Evolutionary conservation across 2,329 filamentous ascomycete species (phyloP).

Genomic region (Dactylellina haptotyla): DNA sequence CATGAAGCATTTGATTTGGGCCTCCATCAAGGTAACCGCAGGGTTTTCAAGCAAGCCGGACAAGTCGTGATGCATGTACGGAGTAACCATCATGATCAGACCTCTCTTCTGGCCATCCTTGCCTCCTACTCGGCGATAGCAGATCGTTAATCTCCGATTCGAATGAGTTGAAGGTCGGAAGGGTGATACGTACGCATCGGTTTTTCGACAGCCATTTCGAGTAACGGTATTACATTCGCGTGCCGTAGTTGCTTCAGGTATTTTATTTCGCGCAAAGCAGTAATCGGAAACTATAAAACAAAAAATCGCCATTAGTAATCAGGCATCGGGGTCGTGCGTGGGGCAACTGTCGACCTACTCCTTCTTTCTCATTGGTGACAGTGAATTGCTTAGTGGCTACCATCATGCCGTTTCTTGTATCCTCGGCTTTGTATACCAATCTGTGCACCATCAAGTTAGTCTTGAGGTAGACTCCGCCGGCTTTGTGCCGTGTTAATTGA

Average conservation of each 20-base stretch:
- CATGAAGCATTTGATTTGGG: slow-evolving; percentile 98
- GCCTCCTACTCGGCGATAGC: slow-evolving; percentile 62
- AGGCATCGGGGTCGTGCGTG: background rate
- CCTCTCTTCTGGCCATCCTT: slow-evolving; percentile 76
- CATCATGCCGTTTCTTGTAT: slow-evolving; percentile 69
- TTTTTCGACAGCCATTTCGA: slow-evolving; percentile 95
- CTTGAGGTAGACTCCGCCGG: background rate
- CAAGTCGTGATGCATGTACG: slow-evolving; percentile 99
- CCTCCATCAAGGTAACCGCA: slow-evolving; percentile 82
- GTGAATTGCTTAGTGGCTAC: slow-evolving; percentile 98
- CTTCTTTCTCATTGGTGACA: slow-evolving; percentile 99
- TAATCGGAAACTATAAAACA: slow-evolving; percentile 86
- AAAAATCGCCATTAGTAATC: slow-evolving; percentile 51
- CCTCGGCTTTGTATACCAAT: slow-evolving; percentile 47
- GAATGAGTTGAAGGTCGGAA: background rate
- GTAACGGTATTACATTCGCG: slow-evolving; percentile 82
- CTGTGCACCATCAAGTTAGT: slow-evolving; percentile 20
- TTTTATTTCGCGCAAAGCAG: slow-evolving; percentile 95
- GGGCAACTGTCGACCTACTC: slow-evolving; percentile 67
- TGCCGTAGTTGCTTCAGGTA: slow-evolving; percentile 95
- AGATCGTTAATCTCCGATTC: slow-evolving; percentile 4
- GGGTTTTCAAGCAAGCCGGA: slow-evolving; percentile 96
- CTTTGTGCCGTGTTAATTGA: background rate
- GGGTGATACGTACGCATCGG: slow-evolving; percentile 61
- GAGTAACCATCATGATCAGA: slow-evolving; percentile 94